phyloP scores from a whole-genome alignment of 345 rosid species.

The Syzygium aromaticum region DNA sequence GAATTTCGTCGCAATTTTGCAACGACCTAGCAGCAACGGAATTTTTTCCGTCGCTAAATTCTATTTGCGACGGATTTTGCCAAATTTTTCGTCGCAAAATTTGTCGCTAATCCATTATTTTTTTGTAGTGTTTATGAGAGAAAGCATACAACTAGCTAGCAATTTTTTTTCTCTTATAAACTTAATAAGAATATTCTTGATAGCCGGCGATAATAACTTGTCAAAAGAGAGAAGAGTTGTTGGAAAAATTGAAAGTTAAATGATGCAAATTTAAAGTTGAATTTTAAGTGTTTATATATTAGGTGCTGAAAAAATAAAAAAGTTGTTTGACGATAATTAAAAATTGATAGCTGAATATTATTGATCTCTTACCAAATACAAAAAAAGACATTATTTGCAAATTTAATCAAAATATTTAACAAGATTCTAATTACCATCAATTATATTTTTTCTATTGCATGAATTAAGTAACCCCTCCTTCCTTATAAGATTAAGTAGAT shows the following conservation, averaged over 20 bases:
- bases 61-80: no score
- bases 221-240: background rate
- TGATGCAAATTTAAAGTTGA: background rate
- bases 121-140: no score
- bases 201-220: background rate
- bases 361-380: background rate
- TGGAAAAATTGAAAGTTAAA: background rate
- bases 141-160: background rate
- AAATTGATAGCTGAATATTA: background rate
- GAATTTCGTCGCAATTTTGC: no score
- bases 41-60: no score
- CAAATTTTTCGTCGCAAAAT: no score
- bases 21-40: no score
- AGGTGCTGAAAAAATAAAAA: background rate
- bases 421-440: background rate
- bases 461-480: background rate
- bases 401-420: background rate
- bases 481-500: background rate
- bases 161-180: background rate
- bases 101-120: no score
- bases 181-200: background rate
- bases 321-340: background rate
- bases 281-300: background rate
- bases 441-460: background rate
- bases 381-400: background rate